These are phyloP conservation scores for Hyphopichia burtonii DNA, from an alignment of 1,139 yeast genomes.

Conservation along the genomic window DNA sequence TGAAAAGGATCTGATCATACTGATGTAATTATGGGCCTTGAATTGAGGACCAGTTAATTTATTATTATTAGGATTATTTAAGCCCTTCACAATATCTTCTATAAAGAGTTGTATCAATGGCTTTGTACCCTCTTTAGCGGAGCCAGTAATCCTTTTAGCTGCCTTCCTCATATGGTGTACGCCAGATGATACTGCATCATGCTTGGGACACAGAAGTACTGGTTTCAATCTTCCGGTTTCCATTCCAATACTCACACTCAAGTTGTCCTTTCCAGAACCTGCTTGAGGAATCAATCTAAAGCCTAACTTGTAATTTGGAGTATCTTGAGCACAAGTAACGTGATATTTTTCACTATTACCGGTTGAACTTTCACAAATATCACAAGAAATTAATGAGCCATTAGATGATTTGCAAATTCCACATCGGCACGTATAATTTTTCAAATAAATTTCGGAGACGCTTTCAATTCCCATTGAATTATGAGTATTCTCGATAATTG, in stretches of 20 bases:
- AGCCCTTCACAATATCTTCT: constrained; percentile 37
- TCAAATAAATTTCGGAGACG: constrained; percentile 27
- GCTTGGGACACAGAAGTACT: constrained; percentile 42
- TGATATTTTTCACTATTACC: constrained; percentile 38
- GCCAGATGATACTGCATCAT: constrained; percentile 12
- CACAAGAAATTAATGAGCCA: constrained; percentile 34
- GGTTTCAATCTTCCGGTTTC: constrained; percentile 44
- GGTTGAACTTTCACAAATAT: constrained; percentile 17
- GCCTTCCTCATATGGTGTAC: constrained; percentile 21
- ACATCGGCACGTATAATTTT: constrained; percentile 20
- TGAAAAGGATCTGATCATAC: constrained; percentile 15
- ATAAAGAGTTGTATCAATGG: constrained; percentile 44
- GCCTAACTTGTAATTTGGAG: constrained; percentile 43
- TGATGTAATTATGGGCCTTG: constrained; percentile 26
- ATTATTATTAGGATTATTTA: constrained; percentile 8
- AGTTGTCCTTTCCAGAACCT: constrained; percentile 17
- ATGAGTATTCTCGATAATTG: constrained; percentile 17
- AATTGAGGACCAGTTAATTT: constrained; percentile 31
- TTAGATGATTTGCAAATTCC: constrained; percentile 30
- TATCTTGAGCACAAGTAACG: constrained; percentile 66
- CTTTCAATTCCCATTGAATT: constrained; percentile 26
- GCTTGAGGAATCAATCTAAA: constrained; percentile 34
- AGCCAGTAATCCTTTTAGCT: constrained; percentile 32
- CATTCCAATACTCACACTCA: constrained; percentile 25
- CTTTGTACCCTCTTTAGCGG: constrained; percentile 21